Evolutionary conservation across 495 filamentous ascomycete genomes (phyloP).

Genomic region (Chaetomium tenue): DNA sequence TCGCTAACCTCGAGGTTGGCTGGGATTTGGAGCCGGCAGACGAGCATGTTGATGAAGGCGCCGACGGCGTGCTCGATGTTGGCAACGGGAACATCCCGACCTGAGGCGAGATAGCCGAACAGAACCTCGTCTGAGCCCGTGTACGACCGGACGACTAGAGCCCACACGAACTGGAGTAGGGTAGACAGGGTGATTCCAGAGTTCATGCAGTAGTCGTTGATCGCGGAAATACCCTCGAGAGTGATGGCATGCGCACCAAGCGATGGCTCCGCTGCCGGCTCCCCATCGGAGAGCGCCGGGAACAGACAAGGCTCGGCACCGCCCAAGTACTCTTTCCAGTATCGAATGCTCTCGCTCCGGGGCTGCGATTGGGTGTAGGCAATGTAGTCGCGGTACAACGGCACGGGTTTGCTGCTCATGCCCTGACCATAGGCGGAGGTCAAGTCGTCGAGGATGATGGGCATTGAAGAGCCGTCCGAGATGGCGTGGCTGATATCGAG

Average conservation of each 20-base stretch:
- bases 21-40: conserved; percentile 22
- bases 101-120: conserved; percentile 48
- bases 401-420: conserved; percentile 11
- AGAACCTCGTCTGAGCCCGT: conserved; percentile 55
- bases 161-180: conserved; percentile 52
- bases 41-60: conserved; percentile 34
- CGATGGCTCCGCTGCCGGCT: conserved; percentile 6
- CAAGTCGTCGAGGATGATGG: conserved; percentile 24
- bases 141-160: conserved; percentile 53
- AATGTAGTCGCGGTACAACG: conserved; percentile 26
- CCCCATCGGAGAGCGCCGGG: conserved; percentile 27
- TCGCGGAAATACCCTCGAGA: conserved; percentile 8
- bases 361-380: conserved; percentile 43
- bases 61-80: conserved; percentile 29
- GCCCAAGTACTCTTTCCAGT: conserved; percentile 31
- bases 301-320: conserved; percentile 34
- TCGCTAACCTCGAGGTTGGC: conserved; percentile 32
- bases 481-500: conserved; percentile 51
- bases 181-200: conserved; percentile 24
- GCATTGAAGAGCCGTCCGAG: conserved; percentile 27
- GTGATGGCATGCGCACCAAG: conserved; percentile 23
- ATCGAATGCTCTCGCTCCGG: conserved; percentile 45
- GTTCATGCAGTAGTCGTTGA: conserved; percentile 28
- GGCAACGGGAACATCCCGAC: conserved; percentile 27
- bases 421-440: conserved; percentile 12